Conservation (phyloP, 768 basidiomycete genomes). For the Glaciozyma antarctica region DNA sequence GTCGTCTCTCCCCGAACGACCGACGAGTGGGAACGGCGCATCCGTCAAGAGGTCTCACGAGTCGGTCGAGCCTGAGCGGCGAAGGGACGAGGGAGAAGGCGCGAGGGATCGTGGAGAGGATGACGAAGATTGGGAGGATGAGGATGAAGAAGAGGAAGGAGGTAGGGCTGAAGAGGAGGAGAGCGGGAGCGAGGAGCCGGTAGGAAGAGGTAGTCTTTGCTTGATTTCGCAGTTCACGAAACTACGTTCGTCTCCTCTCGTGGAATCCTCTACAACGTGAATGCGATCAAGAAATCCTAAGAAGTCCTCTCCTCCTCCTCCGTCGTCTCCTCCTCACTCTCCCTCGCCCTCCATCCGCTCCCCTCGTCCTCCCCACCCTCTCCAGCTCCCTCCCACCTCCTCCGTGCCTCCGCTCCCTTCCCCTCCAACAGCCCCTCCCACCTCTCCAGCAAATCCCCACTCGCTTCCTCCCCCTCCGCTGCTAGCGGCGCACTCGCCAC, state of each 20-base stretch:
- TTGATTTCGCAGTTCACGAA: neutral
- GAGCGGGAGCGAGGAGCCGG: neutral
- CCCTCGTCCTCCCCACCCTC: neutral
- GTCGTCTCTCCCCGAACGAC: neutral
- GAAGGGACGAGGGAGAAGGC: neutral
- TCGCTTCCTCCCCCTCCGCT: neutral
- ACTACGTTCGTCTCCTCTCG: neutral
- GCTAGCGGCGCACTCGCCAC: neutral
- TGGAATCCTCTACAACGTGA: no score
- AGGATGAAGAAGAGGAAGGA: neutral
- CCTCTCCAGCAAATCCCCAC: neutral
- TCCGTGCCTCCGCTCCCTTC: neutral
- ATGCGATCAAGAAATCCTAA: no score
- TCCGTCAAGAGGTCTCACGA: neutral
- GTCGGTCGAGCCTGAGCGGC: neutral
- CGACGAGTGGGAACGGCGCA: neutral
- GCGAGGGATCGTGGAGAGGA: neutral
- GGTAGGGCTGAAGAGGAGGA: neutral
- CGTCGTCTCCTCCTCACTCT: neutral
- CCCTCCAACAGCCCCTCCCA: neutral
- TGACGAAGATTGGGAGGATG: neutral
- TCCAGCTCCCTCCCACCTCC: neutral
- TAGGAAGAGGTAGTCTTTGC: neutral
- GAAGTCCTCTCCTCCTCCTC: neutral
- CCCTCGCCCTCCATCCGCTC: neutral